These are phyloP conservation scores for Aspergillus avenaceus DNA, from an alignment of 495 filamentous ascomycete species.

Conservation along the genomic window DNA sequence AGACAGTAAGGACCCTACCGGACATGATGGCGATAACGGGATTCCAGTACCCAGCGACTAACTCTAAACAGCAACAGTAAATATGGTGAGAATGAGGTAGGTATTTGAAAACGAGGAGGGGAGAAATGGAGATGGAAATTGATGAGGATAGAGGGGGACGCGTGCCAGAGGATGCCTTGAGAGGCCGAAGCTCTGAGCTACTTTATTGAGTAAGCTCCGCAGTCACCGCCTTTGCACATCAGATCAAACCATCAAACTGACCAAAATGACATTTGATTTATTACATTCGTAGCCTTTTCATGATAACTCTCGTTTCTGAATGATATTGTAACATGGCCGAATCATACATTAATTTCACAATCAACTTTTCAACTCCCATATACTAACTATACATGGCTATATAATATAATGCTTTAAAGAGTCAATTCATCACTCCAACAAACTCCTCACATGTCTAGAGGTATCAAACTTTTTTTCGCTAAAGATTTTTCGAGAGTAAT, in stretches of 20 bases:
- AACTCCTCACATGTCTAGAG: conserved; percentile 5
- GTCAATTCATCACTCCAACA: not conserved
- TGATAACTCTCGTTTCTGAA: too few relatives aligned
- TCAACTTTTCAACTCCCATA: not conserved
- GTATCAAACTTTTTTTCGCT: conserved; percentile 10
- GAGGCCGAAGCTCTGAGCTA: conserved; percentile 40
- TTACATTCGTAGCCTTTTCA: too few relatives aligned
- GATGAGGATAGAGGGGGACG: conserved; percentile 32
- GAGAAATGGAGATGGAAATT: conserved; percentile 16
- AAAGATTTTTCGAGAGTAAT: conserved; percentile 1
- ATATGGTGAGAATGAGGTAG: conserved; percentile 6
- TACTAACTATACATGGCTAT: not conserved
- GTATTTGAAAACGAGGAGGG: conserved; percentile 11
- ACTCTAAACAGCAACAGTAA: not conserved
- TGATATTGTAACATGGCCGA: too few relatives aligned
- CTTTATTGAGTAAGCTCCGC: conserved; percentile 24
- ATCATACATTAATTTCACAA: not conserved
- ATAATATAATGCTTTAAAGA: too few relatives aligned
- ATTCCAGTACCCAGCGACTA: conserved; percentile 8
- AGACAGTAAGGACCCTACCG: conserved; percentile 26
- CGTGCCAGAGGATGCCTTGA: conserved; percentile 42
- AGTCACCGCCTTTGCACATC: conserved; percentile 19
- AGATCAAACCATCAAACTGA: not conserved
- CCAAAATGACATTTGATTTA: too few relatives aligned
- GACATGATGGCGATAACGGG: conserved; percentile 35